Base-by-base conservation (phyloP, 1,284 basidiomycete species). In the Agaricales sp. region DNA sequence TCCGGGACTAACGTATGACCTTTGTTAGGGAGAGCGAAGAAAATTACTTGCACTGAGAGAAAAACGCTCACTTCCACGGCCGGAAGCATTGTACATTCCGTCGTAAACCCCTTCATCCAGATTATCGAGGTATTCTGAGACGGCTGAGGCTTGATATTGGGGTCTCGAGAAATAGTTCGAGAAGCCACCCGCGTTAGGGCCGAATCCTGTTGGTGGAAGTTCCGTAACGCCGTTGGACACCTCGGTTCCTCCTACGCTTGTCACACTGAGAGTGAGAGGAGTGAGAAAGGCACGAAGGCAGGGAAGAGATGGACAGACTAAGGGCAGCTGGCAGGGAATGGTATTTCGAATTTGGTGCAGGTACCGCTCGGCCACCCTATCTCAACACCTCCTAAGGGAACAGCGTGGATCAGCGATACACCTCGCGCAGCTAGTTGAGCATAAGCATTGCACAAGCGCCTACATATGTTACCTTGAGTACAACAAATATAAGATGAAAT, bases 201-300 rank as follows among this genome's bases (percentile, higher is more conserved):
- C n/a, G n/a, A n/a, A n/a, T n/a, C n/a, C n/a, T n/a, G n/a, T n/a
- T n/a, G n/a, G n/a, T n/a, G n/a, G n/a, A n/a, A n/a, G n/a, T n/a
- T n/a, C n/a, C n/a, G n/a, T n/a, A 20, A 50, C 51, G 50, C 61
- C 60, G 38, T 61, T 57, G 52, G 57, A 45, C 43, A 50, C 24
- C 45, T 55, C 45, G 2, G 55, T 59, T 12, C 61, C 65, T 26
- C 69, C 69, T 26, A 71, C 63, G 13, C 61, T 57, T 43, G 63
- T 64, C 22, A 65, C 54, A 50, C 59, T 67, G 11, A 67, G 68
- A 53, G 68, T 69, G 30, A n/a, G n/a, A n/a, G 16, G 16, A 16
- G 30, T 11, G 30, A 11, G 16, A 37, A 41, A 53, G 37, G 55
- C 54, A 43, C 49, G 59, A 50, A 56, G 58, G 37, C 46, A 52